phyloP scores from a whole-genome alignment of 192 early-diverging fungal species.

The Geranomyces michiganensis region DNA sequence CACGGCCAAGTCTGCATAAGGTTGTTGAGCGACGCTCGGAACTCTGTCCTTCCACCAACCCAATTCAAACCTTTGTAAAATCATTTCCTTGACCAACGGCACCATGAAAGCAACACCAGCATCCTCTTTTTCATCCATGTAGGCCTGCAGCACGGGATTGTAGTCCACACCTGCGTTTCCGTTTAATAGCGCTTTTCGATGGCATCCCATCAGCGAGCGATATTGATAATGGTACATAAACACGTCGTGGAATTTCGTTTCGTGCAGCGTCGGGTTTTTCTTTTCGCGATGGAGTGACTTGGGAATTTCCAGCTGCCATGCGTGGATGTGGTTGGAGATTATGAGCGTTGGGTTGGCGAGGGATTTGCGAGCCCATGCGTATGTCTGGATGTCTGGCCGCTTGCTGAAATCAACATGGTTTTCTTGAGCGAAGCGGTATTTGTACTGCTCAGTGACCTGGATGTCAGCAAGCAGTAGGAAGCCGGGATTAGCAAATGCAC shows the following conservation, averaged over 20 bases:
- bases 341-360: conserved; percentile 2
- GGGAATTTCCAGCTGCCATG: conserved; percentile 6
- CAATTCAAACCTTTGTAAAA: background rate
- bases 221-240: conserved; percentile 25
- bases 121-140: conserved; percentile 10
- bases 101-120: background rate
- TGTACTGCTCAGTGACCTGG: conserved; percentile 4
- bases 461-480: background rate
- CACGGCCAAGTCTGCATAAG: background rate
- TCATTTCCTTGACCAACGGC: background rate
- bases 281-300: background rate
- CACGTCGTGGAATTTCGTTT: background rate
- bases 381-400: background rate
- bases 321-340: conserved; percentile 19
- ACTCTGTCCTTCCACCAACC: conserved; percentile 21
- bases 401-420: background rate
- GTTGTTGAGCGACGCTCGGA: background rate
- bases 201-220: conserved; percentile 7
- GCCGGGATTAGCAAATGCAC: too few relatives aligned
- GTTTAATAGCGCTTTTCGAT: conserved; percentile 10
- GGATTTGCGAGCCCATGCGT: conserved; percentile 1
- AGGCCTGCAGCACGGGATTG: background rate
- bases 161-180: conserved; percentile 16
- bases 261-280: background rate
- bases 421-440: conserved; percentile 15